Evolutionary conservation across 108 stramenopile genomes (phyloP), one percentile per base, ranked within the genome.

Genomic region (Mediolabrus comicus): DNA sequence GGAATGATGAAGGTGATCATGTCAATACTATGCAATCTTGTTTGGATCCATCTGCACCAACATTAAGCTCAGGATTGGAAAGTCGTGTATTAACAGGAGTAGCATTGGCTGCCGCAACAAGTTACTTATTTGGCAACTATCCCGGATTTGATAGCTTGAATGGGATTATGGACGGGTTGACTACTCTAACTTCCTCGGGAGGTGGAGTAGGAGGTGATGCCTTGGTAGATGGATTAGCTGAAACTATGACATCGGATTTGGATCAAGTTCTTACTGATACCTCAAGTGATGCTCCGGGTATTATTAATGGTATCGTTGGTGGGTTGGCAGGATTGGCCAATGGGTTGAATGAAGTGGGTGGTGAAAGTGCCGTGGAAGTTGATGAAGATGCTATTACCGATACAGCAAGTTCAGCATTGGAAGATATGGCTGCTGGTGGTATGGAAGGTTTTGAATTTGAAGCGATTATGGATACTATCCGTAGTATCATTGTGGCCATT

Each of bases 1-100:
- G 77, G 16, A 70, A 75, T 29, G 87, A 88, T 60, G 87, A 88
- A 41, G 81, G 74, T 10, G 85, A 88, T 56, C 87, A 88, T 53
- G 87, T 84, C 7, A 61, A 62, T 9, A 76, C 80, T 6, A 82
- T 82, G 81, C 63, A 60, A 67, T 63, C 70, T 25, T 82, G 81
- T 49, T 56, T 82, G 19, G 81, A 82, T 69, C 81, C 81, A 26
- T 58, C 26, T 12, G 77, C 67, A 30, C 71, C 61, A 16, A 66
- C 65, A 9, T 31, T 82, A 14, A 74, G 71, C 8, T 77, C 72
- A 22, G 81, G 61, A 3, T 46, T 82, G 38, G 77, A 82, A 52
- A 68, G 39, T 69, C 71, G 81, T 6, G 77, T 79, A 6, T 53
- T 82, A 56, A 82, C 72, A 1, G 81, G 81, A 57, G 61, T 82